Conservation (phyloP, 768 basidiomycete species). For the Lactarius evosmus region DNA sequence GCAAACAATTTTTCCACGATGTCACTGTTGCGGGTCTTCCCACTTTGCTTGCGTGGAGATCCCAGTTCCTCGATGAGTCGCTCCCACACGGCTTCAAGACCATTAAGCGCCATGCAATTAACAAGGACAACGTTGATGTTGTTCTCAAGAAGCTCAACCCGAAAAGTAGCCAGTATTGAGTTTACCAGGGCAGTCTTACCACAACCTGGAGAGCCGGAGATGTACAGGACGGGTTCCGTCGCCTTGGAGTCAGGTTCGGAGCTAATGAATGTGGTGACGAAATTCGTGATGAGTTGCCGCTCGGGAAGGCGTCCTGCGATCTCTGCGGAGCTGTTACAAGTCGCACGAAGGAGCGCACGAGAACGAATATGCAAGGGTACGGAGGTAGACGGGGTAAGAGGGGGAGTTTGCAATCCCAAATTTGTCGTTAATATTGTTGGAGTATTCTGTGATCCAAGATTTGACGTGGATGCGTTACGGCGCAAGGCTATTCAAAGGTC, state of each 20-base stretch:
- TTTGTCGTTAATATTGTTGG: conserved; percentile 44
- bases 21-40: conserved; percentile 38
- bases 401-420: conserved; percentile 55
- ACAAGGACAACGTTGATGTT: conserved; percentile 53
- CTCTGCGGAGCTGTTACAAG: conserved; percentile 52
- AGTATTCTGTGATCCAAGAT: conserved; percentile 39
- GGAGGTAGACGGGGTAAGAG: conserved; percentile 51
- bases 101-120: conserved; percentile 79
- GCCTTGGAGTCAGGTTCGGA: conserved; percentile 29
- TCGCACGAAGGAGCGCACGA: conserved; percentile 68
- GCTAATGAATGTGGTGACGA: conserved; percentile 54
- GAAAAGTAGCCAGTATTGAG: conserved; percentile 47
- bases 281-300: conserved; percentile 53
- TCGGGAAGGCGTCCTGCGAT: conserved; percentile 71
- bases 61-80: conserved; percentile 57
- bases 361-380: conserved; percentile 55
- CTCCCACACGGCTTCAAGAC: conserved; percentile 68
- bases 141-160: conserved; percentile 37
- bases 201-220: conserved; percentile 91
- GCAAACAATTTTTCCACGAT: conserved; percentile 45
- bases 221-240: conserved; percentile 59
- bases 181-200: conserved; percentile 88
- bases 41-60: conserved; percentile 39
- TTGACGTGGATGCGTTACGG: conserved; percentile 49
- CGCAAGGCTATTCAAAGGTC: conserved; percentile 38